A percentile compares a stretch with the other conserved stretches of the same genome.
Evolutionary conservation across 169 alveolate species (phyloP).

Genomic region (Besnoitia besnoiti): DNA sequence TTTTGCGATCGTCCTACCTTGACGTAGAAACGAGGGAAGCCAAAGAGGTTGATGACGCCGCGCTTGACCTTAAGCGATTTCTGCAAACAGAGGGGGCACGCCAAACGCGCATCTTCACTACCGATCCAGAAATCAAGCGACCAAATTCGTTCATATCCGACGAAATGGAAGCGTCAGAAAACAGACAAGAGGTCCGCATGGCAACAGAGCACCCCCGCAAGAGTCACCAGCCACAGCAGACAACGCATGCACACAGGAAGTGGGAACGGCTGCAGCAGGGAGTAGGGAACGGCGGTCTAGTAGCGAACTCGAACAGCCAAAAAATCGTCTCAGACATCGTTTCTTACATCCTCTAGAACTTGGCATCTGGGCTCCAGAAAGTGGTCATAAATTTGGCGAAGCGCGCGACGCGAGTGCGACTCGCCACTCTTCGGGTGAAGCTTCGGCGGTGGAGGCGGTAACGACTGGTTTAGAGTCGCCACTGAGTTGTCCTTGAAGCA

Average conservation of each 20-base stretch:
- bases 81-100: slow-evolving; percentile 9
- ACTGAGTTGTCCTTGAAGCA: slow-evolving; percentile 47
- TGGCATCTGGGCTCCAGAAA: slow-evolving; percentile 54
- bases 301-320: neutral
- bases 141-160: neutral
- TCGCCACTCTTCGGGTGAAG: slow-evolving; percentile 14
- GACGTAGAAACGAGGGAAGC: slow-evolving; percentile 39
- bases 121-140: no score
- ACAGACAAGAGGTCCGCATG: neutral
- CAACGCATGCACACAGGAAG: neutral
- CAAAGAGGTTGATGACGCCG: slow-evolving; percentile 41
- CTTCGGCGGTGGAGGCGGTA: slow-evolving; percentile 38
- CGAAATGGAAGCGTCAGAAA: neutral
- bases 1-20: slow-evolving; percentile 44
- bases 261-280: neutral
- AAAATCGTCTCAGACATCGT: neutral
- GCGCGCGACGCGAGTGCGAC: slow-evolving; percentile 22
- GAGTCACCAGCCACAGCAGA: neutral
- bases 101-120: no score
- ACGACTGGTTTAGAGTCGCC: slow-evolving; percentile 34
- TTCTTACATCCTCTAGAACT: slow-evolving; percentile 32
- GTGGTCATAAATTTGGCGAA: slow-evolving; percentile 48
- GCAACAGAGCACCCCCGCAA: neutral
- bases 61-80: slow-evolving; percentile 25
- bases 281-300: no score